These are phyloP conservation scores for Akebia trifoliata DNA, from an alignment of 164 flowering plant species.

Conservation along the genomic window DNA sequence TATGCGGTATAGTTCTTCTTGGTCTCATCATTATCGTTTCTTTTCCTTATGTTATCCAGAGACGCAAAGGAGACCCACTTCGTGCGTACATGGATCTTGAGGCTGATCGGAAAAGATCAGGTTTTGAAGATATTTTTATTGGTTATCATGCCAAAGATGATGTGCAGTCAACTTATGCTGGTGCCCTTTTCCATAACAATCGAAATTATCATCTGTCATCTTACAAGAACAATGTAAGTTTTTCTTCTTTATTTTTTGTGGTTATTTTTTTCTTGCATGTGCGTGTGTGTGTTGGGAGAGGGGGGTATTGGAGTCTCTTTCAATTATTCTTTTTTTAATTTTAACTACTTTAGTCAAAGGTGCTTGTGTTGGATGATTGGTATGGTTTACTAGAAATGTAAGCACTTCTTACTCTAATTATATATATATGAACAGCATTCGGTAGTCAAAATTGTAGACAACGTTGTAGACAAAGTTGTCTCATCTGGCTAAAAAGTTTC, in stretches of 20 bases:
- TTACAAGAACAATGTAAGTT: constrained; percentile 67
- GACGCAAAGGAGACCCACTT: constrained; percentile 79
- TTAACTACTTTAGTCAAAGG: too few relatives aligned
- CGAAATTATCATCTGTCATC: constrained; percentile 75
- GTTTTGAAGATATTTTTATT: constrained; percentile 77
- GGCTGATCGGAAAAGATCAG: constrained; percentile 80
- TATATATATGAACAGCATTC: too few relatives aligned
- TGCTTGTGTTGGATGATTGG: too few relatives aligned
- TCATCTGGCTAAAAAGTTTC: too few relatives aligned
- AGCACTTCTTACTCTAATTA: too few relatives aligned
- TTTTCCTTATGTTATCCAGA: constrained; percentile 36
- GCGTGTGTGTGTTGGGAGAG: too few relatives aligned
- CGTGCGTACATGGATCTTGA: constrained; percentile 98
- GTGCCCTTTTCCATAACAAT: constrained; percentile 82
- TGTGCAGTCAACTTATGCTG: constrained; percentile 98
- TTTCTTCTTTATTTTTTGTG: not conserved
- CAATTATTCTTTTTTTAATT: too few relatives aligned
- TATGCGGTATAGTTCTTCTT: not conserved
- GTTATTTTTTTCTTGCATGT: not conserved
- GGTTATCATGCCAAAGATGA: constrained; percentile 96
- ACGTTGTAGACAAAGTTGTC: too few relatives aligned
- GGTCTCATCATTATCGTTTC: not conserved
- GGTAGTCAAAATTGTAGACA: too few relatives aligned
- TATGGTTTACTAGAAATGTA: too few relatives aligned
- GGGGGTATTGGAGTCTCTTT: too few relatives aligned